These are phyloP conservation scores for Brassica juncea DNA, from an alignment of 345 rosid species.

Conservation along the genomic window DNA sequence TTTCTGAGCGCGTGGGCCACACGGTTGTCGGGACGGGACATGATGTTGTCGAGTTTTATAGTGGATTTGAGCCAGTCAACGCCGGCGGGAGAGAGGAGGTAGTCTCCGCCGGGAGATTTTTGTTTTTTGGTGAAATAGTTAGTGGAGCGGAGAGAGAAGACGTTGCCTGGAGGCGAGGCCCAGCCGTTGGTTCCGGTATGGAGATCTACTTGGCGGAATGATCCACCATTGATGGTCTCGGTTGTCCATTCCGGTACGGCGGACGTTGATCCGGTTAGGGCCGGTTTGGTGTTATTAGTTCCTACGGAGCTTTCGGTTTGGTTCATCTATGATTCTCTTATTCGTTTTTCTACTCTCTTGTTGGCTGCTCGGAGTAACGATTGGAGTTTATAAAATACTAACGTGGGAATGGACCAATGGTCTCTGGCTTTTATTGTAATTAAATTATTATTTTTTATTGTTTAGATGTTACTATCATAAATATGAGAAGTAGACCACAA, in stretches of 20 bases:
- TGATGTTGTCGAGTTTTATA: conserved; percentile 61
- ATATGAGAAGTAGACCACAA: neutral
- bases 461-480: neutral
- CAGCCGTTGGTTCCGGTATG: conserved; percentile 70
- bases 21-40: conserved; percentile 73
- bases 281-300: conserved; percentile 23
- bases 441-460: neutral
- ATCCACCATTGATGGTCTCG: conserved; percentile 65
- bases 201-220: conserved; percentile 39
- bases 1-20: conserved; percentile 50
- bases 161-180: conserved; percentile 79
- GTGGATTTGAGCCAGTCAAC: conserved; percentile 81
- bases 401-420: neutral
- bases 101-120: conserved; percentile 68
- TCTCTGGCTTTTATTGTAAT: neutral
- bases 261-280: conserved; percentile 21
- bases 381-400: neutral
- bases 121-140: conserved; percentile 54
- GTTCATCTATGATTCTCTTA: conserved; percentile 42
- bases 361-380: neutral
- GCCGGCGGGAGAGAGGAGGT: conserved; percentile 70
- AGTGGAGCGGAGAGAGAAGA: conserved; percentile 65
- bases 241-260: conserved; percentile 50
- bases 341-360: neutral
- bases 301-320: conserved; percentile 40